Evolutionary conservation across 768 basidiomycete species (phyloP).

Genomic region (Fistulinella prunicolor): DNA sequence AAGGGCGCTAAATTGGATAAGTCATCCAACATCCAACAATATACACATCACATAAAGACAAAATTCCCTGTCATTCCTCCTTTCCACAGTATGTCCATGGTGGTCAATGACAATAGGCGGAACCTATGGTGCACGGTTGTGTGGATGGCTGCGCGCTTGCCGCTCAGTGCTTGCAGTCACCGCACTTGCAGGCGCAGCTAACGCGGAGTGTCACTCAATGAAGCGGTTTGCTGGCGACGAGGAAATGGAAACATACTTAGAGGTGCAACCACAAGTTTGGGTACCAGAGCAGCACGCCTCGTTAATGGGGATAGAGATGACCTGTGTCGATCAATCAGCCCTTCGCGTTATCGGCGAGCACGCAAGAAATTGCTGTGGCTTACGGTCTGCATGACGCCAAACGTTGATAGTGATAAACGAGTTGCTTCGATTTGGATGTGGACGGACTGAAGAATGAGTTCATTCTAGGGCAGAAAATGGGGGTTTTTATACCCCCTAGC

Average conservation of each 20-base stretch:
- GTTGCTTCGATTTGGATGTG: no score
- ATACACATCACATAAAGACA: no score
- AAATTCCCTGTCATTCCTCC: no score
- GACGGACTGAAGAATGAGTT: no score
- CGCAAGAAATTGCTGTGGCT: constrained; percentile 4
- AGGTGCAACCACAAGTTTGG: constrained; percentile 10
- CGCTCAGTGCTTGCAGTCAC: constrained; percentile 22
- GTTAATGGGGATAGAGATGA: constrained; percentile 7
- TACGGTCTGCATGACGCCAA: constrained; percentile 20
- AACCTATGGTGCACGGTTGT: no score
- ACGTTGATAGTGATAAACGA: background rate
- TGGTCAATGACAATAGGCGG: no score
- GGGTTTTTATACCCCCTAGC: constrained; percentile 4
- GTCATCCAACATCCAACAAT: no score
- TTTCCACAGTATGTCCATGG: no score
- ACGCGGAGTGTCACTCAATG: background rate
- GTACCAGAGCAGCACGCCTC: constrained; percentile 18
- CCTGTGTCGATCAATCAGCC: constrained; percentile 5
- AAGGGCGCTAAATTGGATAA: no score
- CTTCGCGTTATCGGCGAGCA: background rate
- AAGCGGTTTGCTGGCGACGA: background rate
- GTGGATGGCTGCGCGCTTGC: no score
- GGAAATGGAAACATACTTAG: background rate
- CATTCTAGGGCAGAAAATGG: background rate
- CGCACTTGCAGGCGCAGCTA: constrained; percentile 19